Evolutionary conservation across 2,329 filamentous ascomycete genomes (phyloP), one percentile per base, ranked within the genome.

Genomic region (Emmonsiellopsis sp.): DNA sequence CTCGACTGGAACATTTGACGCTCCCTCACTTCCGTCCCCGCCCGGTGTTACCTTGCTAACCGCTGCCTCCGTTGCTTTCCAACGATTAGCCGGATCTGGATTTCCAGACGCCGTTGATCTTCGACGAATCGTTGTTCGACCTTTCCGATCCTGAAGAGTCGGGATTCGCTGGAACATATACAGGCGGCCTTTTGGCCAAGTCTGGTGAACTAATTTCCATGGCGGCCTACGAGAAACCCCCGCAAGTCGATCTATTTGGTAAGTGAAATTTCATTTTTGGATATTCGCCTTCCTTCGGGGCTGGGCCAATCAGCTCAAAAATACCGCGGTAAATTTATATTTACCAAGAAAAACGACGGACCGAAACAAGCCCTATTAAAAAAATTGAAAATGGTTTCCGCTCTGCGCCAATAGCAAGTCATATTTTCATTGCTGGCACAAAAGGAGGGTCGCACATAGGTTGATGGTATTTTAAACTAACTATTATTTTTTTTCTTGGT

Each of bases 211-310:
- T 83, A 65, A 75, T 87, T 73, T 83, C 86, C 73, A 91, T 91
- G 86, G 86, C 87, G 71, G 85, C 85, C 73, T 91, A 89, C 78
- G 78, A 79, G 66, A 95, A 94, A 74, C 73, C 82, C 55, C 83
- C 86, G 70, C 78, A 84, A 72, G 79, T 85, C 70, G 86, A 85
- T 70, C 81, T 91, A 76, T 86, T 92, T 73, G 87, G 90, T 94
- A 77, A 76, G 89, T 84, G 55, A 56, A 56, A 5, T 13, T 13
- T 43, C 13, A 26, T 51, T 31, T 31, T 52, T 40, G 20, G 40
- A 11, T 54, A 43, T 34, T 52, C 20, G 35, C 38, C 31, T 20
- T 37, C 43, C 2, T 15, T 7, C 15, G 7, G 9, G 16, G 31
- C 45, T 48, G 5, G 45, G 15, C 30, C 9, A 13, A 16, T 37